Base-by-base conservation (phyloP, 2,329 filamentous ascomycete species). In the Colletotrichum kahawae region DNA sequence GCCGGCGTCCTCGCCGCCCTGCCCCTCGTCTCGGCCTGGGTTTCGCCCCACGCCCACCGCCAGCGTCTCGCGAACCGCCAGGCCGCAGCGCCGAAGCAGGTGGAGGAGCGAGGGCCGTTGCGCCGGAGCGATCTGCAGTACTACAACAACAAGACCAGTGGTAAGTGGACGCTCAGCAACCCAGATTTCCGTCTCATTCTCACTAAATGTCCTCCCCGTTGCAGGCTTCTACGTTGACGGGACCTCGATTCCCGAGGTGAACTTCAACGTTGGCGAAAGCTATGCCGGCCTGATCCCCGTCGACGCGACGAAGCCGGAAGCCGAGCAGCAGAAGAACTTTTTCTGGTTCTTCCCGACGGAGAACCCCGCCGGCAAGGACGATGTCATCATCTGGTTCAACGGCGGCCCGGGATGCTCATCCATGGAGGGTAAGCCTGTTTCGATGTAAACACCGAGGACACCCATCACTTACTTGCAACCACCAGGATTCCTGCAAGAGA, bases 311-410 rank as follows among this genome's bases (percentile, higher is more conserved):
- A 81, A 85, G 1, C 80, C 89, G 27, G 90, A 91, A 80, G 84
- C 82, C 1, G 70, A 72, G 21, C 82, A 92, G 76, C 82, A 93
- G 31, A 72, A 69, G 70, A 72, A 63, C 24, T 99, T 98, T 89
- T 99, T 99, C 88, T 99, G 97, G 97, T 95, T 98, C 82, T 98
- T 95, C 82, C 92, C 98, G 82, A 98, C 98, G 82, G 91, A 95
- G 78, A 96, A 99, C 84, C 98, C 98, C 79, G 96, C 95, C 71
- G 94, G 98, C 82, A 92, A 91, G 79, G 95, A 97, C 83, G 92
- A 97, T 73, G 98, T 96, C 4, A 94, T 99, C 10, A 93, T 99
- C 81, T 98, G 97, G 97, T 87, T 99, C 76, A 99, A 99, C 82
- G 97, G 97, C 67, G 97, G 97, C 0, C 97, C 97, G 2, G 97